Percentiles rank a stretch among this genome's conserved stretches.
phyloP scores from a whole-genome alignment of 192 early-diverging fungal species.

The Lobosporangium transversale region DNA sequence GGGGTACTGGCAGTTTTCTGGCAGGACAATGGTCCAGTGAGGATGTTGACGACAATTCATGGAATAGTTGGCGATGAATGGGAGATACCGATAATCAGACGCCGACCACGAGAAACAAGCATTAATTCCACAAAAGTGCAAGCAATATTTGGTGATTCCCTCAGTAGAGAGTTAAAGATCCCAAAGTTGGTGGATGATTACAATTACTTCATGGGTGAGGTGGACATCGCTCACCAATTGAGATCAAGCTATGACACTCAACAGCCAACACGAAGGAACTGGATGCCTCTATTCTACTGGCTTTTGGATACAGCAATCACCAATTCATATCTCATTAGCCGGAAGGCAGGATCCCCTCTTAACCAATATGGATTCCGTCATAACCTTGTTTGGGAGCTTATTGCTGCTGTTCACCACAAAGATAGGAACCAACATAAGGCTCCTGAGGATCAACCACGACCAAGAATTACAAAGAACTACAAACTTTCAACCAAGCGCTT shows the following conservation, averaged over 20 bases:
- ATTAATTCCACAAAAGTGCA: slow-evolving; percentile 11
- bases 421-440: not conserved
- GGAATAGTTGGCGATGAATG: not conserved
- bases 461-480: not conserved
- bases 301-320: not conserved
- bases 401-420: not conserved
- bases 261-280: slow-evolving; percentile 8
- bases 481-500: not conserved
- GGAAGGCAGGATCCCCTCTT: not conserved
- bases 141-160: slow-evolving; percentile 9
- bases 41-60: slow-evolving; percentile 52
- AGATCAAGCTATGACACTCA: slow-evolving; percentile 28
- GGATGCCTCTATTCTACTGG: slow-evolving; percentile 28
- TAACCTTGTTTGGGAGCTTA: not conserved
- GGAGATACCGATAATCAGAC: slow-evolving; percentile 1
- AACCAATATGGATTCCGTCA: not conserved
- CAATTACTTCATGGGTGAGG: slow-evolving; percentile 37
- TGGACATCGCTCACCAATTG: slow-evolving; percentile 26
- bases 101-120: slow-evolving; percentile 24
- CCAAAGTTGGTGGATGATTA: slow-evolving; percentile 33
- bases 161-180: slow-evolving; percentile 4
- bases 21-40: slow-evolving; percentile 48
- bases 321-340: not conserved
- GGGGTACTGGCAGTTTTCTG: slow-evolving; percentile 30
- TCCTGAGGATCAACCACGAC: not conserved